Base-by-base conservation (phyloP, 2,329 filamentous ascomycete species). In the Sporothrix dimorphospora region DNA sequence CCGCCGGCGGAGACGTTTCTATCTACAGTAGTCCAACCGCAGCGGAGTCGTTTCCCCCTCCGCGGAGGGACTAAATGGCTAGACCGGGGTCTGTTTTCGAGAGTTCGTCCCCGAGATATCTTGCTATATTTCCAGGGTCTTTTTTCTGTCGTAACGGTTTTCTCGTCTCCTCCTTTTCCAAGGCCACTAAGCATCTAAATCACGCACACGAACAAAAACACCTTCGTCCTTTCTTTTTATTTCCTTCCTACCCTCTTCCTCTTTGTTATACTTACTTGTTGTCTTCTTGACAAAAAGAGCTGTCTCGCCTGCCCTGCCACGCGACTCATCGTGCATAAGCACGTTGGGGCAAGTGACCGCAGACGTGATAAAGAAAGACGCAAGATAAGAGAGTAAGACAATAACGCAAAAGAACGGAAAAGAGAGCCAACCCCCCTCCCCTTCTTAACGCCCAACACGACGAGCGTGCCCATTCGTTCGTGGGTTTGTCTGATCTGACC, bases 291-390 rank as follows among this genome's bases (percentile, higher is more conserved):
- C 19, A 9, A 42, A 47, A 11, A 42, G 14, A 30, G n/a, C 8
- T 68, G 65, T 53, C 65, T 68, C 24, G n/a, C 65, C 2, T 66
- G 40, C 40, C 24, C 30, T 53, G 65, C 47, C 65, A 68, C 65
- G 47, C 65, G 65, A 68, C 65, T 8, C 47, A 49, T n/a, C 45
- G 30, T 68, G 47, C 65, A 68, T 53, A 47, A 40, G 7, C 30
- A 68, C 19, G 47, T 34, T 21, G 30, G 45, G 4, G 65, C 65
- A 68, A 53, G 47, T 68, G 65, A 68, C 65, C 47, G 8, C 8
- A 2, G 19, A 21, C 27, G 34, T 53, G 49, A 69, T 69, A 55
- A 69, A 34, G 6, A 11, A 6, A 30, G 14, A 45, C 4, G 21
- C 40, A 49, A 30, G 61, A 65, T 30, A 65, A 24, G 38, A 65